Evolutionary conservation across 2,329 filamentous ascomycete species (phyloP).

Genomic region (Fusarium illudens): DNA sequence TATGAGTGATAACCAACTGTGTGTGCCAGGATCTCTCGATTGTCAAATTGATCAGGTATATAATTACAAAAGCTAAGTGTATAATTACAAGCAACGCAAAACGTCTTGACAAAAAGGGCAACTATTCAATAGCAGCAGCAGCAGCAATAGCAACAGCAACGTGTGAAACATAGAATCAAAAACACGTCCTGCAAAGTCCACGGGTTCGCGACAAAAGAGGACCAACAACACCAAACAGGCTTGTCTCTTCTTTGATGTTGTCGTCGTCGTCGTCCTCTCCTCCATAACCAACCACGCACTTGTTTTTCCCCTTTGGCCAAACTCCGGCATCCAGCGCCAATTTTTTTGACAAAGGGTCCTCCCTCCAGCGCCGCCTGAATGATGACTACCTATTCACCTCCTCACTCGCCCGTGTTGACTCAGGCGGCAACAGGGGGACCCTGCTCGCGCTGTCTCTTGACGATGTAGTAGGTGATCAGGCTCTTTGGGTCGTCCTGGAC

Average conservation of each 20-base stretch:
- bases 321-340: constrained; percentile 38
- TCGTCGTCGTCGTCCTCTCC: constrained; percentile 5
- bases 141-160: no score
- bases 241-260: not conserved
- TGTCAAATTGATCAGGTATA: constrained; percentile 4
- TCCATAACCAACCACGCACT: constrained; percentile 4
- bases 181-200: constrained; percentile 4
- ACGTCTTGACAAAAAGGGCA: constrained; percentile 8
- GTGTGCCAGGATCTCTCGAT: not conserved
- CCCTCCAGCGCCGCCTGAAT: constrained; percentile 7
- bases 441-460: constrained; percentile 70
- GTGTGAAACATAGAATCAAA: constrained; percentile 20
- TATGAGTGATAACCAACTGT: not conserved
- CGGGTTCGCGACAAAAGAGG: constrained; percentile 16
- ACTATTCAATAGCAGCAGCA: constrained; percentile 31
- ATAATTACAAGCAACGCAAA: constrained; percentile 10
- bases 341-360: constrained; percentile 2
- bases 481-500: constrained; percentile 78
- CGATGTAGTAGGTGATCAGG: constrained; percentile 82
- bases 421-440: constrained; percentile 21
- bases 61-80: constrained; percentile 37
- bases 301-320: constrained; percentile 15
- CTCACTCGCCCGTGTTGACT: not conserved
- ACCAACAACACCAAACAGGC: constrained; percentile 2
- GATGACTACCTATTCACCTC: not conserved